Conservation (phyloP, 2,329 filamentous ascomycete genomes). For the Zarea fungicola region DNA sequence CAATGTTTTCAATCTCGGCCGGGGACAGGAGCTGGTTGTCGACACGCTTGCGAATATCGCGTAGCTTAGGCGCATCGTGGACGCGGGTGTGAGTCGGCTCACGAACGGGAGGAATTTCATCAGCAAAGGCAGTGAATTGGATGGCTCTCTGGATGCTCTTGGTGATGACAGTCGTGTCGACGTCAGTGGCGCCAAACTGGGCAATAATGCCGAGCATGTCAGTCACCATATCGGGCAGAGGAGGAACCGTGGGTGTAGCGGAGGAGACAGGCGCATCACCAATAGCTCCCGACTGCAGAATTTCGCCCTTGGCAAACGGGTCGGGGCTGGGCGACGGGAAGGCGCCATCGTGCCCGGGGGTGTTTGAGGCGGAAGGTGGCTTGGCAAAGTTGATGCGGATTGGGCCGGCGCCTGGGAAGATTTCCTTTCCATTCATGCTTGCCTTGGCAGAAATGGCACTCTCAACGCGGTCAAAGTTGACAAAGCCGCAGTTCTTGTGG, state of each 20-base stretch:
- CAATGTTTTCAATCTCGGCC: constrained; percentile 86
- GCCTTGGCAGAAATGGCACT: constrained; percentile 86
- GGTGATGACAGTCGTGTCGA: constrained; percentile 69
- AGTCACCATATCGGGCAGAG: constrained; percentile 69
- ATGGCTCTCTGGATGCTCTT: constrained; percentile 72
- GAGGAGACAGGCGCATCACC: constrained; percentile 32
- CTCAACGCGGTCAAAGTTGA: constrained; percentile 91
- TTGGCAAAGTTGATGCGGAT: constrained; percentile 97
- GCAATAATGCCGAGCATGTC: constrained; percentile 83
- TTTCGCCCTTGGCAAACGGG: constrained; percentile 60
- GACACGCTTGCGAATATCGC: constrained; percentile 95
- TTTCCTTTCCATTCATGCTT: constrained; percentile 91
- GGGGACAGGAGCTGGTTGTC: constrained; percentile 87
- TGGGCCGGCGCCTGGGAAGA: constrained; percentile 92
- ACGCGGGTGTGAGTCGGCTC: constrained; percentile 85
- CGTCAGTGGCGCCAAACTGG: constrained; percentile 79
- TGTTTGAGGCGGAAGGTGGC: constrained; percentile 83
- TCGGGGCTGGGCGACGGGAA: constrained; percentile 90
- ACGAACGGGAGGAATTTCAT: constrained; percentile 82
- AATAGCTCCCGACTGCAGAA: constrained; percentile 27
- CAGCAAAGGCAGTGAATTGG: constrained; percentile 62
- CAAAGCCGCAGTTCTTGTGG: constrained; percentile 98
- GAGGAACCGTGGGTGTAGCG: constrained; percentile 60
- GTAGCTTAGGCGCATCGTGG: constrained; percentile 88
- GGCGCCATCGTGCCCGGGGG: constrained; percentile 81